phyloP scores from a whole-genome alignment of 768 basidiomycete genomes.

The Postia placenta region DNA sequence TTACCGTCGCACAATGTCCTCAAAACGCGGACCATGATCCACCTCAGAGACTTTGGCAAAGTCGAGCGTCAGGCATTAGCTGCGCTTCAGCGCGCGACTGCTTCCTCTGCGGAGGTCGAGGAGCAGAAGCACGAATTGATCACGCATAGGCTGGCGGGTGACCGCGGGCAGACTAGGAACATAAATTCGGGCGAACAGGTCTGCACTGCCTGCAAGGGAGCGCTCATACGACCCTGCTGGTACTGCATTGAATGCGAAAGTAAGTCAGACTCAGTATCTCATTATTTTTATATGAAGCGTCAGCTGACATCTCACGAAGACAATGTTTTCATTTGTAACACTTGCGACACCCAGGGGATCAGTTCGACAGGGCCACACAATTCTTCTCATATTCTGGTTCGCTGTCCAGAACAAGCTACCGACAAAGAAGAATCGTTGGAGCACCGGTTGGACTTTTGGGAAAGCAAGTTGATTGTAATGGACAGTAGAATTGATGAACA shows the following conservation, averaged over 20 bases:
- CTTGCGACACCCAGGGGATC: constrained; percentile 14
- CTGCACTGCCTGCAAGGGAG: constrained; percentile 18
- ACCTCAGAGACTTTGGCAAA: constrained; percentile 12
- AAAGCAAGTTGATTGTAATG: neutral
- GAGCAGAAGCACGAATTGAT: neutral
- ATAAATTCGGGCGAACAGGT: constrained; percentile 1
- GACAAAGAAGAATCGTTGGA: neutral
- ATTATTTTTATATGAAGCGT: neutral
- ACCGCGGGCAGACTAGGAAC: neutral
- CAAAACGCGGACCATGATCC: constrained; percentile 20
- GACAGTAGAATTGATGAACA: neutral
- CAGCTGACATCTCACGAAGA: neutral
- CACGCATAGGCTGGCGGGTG: neutral
- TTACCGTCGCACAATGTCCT: constrained; percentile 25
- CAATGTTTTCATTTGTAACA: constrained; percentile 19
- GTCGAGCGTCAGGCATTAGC: constrained; percentile 16
- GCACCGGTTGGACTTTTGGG: neutral
- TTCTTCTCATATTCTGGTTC: neutral
- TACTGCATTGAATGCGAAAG: constrained; percentile 25
- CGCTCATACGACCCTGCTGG: constrained; percentile 23
- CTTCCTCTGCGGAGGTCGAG: constrained; percentile 5
- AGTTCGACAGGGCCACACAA: neutral
- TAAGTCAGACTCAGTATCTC: neutral
- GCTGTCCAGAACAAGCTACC: neutral
- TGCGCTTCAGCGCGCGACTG: constrained; percentile 14